phyloP scores from a whole-genome alignment of 2,329 filamentous ascomycete species.

The Nothopassalora personata region DNA sequence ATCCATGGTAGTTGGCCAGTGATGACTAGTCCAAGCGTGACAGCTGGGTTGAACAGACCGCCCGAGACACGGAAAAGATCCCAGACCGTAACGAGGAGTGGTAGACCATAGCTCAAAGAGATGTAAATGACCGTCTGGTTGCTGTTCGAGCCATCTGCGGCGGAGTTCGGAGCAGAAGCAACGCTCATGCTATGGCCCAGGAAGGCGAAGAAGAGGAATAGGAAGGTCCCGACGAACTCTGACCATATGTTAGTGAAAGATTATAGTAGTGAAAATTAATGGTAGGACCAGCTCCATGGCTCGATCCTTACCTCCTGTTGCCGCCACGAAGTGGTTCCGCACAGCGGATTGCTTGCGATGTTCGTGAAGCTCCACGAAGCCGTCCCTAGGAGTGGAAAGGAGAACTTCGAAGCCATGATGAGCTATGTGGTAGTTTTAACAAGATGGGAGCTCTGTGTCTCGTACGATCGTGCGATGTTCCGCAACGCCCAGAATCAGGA shows the following conservation, averaged over 20 bases:
- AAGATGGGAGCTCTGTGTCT: not conserved
- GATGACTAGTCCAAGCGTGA: slow-evolving; percentile 29
- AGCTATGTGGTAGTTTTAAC: not conserved
- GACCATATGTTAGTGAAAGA: not conserved
- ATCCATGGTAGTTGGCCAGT: slow-evolving; percentile 24
- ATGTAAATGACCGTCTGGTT: slow-evolving; percentile 27
- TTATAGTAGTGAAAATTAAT: too few species aligned
- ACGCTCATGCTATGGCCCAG: slow-evolving; percentile 7
- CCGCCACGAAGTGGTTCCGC: slow-evolving; percentile 4
- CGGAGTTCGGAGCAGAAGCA: slow-evolving; percentile 30
- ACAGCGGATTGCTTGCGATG: not conserved
- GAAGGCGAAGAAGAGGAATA: slow-evolving; percentile 11
- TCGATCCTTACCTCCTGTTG: not conserved
- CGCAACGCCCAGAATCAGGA: not conserved
- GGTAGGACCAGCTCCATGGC: not conserved
- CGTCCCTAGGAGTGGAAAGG: not conserved
- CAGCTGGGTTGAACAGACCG: slow-evolving; percentile 30
- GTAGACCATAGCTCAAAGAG: slow-evolving; percentile 34
- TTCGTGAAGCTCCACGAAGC: not conserved
- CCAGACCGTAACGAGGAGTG: slow-evolving; percentile 37
- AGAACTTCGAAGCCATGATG: not conserved
- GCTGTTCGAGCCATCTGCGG: slow-evolving; percentile 38
- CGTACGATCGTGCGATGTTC: not conserved
- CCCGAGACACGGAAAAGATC: slow-evolving; percentile 31
- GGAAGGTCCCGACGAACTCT: slow-evolving; percentile 10